phyloP scores from a whole-genome alignment of 2,329 filamentous ascomycete genomes.

The Waltergamsia citrina region DNA sequence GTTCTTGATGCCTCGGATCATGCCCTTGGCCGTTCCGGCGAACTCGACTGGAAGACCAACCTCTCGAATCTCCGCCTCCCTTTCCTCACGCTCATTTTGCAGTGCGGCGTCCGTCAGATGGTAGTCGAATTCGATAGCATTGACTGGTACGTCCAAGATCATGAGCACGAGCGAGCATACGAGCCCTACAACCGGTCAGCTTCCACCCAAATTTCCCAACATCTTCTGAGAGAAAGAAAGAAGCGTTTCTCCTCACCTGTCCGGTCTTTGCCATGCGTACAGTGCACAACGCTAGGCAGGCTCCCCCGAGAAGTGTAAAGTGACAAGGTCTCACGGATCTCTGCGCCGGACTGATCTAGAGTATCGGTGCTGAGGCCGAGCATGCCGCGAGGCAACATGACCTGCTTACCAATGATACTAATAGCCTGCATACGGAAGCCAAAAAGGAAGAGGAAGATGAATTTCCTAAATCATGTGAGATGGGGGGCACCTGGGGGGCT shows the following conservation, averaged over 20 bases:
- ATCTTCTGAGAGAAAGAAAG: no score
- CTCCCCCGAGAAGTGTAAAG: slow-evolving; percentile 21
- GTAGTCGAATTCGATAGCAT: slow-evolving; percentile 65
- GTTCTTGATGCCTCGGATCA: slow-evolving; percentile 48
- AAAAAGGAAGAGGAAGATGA: slow-evolving; percentile 52
- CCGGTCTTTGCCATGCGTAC: slow-evolving; percentile 83
- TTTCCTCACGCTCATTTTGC: slow-evolving; percentile 39
- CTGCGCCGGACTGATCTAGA: slow-evolving; percentile 54
- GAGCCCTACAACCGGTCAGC: slow-evolving; percentile 40
- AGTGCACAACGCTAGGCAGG: slow-evolving; percentile 66
- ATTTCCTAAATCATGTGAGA: slow-evolving; percentile 12
- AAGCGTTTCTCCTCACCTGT: no score
- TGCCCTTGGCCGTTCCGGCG: slow-evolving; percentile 52
- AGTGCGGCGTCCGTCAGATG: slow-evolving; percentile 52
- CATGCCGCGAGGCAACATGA: slow-evolving; percentile 65
- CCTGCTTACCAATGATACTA: slow-evolving; percentile 55
- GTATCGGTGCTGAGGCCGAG: slow-evolving; percentile 61
- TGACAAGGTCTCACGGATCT: slow-evolving; percentile 37
- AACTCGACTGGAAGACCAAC: slow-evolving; percentile 70
- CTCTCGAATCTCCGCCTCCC: slow-evolving; percentile 57
- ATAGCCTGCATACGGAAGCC: slow-evolving; percentile 64
- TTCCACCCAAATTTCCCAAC: slow-evolving; percentile 1
- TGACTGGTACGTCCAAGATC: slow-evolving; percentile 44
- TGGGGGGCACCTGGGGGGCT: not conserved
- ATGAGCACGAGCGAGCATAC: slow-evolving; percentile 60